phyloP scores from a whole-genome alignment of 257 asterid genomes.

The Nicotiana tabacum region DNA sequence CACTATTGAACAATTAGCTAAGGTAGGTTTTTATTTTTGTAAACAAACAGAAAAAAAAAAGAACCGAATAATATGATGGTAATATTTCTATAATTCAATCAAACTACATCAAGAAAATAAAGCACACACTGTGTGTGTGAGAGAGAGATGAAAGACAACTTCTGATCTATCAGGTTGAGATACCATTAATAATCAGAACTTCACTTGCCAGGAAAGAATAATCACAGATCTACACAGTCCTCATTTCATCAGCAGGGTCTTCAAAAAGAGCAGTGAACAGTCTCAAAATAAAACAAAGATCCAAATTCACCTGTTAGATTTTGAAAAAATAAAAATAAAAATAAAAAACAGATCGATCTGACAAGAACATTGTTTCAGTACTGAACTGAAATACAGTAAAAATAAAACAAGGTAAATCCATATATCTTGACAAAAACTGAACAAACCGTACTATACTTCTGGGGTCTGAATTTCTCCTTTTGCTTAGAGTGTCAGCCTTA shows the following conservation, averaged over 20 bases:
- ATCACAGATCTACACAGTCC: constrained; percentile 16
- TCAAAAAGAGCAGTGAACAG: background rate
- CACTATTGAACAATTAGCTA: too few species aligned
- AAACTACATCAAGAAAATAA: too few species aligned
- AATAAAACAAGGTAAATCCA: background rate
- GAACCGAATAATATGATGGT: too few species aligned
- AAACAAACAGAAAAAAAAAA: too few species aligned
- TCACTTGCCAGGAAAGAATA: constrained; percentile 11
- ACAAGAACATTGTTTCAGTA: background rate
- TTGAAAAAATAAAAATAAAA: background rate
- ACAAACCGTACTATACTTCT: background rate
- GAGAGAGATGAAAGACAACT: background rate
- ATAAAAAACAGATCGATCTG: background rate
- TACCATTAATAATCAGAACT: background rate
- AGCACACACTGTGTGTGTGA: background rate
- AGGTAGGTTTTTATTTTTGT: too few species aligned
- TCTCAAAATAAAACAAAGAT: background rate
- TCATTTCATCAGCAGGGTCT: background rate
- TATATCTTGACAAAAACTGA: background rate
- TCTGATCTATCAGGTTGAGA: background rate
- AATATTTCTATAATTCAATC: too few species aligned
- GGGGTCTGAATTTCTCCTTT: background rate
- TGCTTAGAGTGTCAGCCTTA: background rate
- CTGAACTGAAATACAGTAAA: background rate
- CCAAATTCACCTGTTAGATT: background rate